A percentile compares a stretch with the other conserved stretches of the same genome.
Evolutionary conservation across 228 moss, liverwort and hornwort species (phyloP).

Genomic region (Sphagnum magellanicum): DNA sequence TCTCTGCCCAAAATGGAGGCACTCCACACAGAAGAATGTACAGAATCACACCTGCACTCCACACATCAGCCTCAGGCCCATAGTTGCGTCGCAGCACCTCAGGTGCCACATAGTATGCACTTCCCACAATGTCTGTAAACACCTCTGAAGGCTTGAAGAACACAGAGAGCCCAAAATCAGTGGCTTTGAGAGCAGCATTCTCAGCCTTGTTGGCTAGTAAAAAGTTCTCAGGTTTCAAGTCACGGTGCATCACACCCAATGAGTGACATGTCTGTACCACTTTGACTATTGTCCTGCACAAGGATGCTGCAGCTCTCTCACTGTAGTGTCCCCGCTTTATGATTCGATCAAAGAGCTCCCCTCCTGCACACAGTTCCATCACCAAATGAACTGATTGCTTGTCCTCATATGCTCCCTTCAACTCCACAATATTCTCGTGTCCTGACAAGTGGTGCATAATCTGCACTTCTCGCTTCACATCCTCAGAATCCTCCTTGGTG

Average conservation of each 20-base stretch:
- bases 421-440: constrained; percentile 34
- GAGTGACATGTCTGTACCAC: constrained; percentile 41
- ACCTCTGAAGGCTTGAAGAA: constrained; percentile 23
- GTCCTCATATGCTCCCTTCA: constrained; percentile 42
- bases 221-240: constrained; percentile 43
- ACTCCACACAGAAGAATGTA: constrained; percentile 65
- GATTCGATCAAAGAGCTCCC: constrained; percentile 29
- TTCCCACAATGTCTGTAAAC: constrained; percentile 9
- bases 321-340: constrained; percentile 35
- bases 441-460: constrained; percentile 37
- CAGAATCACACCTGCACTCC: constrained; percentile 63
- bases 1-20: constrained; percentile 41
- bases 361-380: constrained; percentile 14
- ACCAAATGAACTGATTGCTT: constrained; percentile 29
- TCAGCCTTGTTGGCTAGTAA: constrained; percentile 35
- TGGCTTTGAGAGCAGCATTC: constrained; percentile 34
- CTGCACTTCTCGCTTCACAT: constrained; percentile 40
- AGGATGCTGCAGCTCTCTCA: constrained; percentile 36
- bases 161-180: constrained; percentile 36
- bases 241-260: constrained; percentile 40
- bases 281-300: constrained; percentile 35
- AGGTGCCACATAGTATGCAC: constrained; percentile 32
- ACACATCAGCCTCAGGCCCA: constrained; percentile 47
- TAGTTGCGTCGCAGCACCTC: constrained; percentile 30
- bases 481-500: constrained; percentile 30